These are phyloP conservation scores for Plicaturopsis crispa DNA, from an alignment of 768 basidiomycete species.

Conservation along the genomic window DNA sequence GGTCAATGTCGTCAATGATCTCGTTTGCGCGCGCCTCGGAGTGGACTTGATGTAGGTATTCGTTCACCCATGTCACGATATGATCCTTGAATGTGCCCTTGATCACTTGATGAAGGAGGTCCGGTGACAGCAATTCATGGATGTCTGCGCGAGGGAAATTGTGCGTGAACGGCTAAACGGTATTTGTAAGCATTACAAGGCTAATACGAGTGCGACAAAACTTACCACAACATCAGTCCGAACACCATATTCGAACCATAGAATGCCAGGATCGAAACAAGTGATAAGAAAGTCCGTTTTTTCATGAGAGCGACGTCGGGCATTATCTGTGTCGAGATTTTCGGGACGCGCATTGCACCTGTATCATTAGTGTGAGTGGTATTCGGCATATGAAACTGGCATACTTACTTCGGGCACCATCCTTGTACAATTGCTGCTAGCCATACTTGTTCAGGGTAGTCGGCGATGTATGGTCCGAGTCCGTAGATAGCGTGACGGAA, in stretches of 20 bases:
- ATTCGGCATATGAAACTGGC: background rate
- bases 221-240: slow-evolving; percentile 10
- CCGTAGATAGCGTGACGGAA: slow-evolving; percentile 15
- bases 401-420: slow-evolving; percentile 21
- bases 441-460: slow-evolving; percentile 19
- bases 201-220: background rate
- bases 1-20: slow-evolving; percentile 23
- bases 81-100: slow-evolving; percentile 28
- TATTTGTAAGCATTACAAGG: background rate
- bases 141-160: slow-evolving; percentile 26
- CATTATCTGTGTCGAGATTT: slow-evolving; percentile 7
- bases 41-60: slow-evolving; percentile 13
- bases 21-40: slow-evolving; percentile 7
- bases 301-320: background rate
- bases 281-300: slow-evolving; percentile 3
- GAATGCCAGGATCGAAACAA: background rate
- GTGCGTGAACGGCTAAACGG: slow-evolving; percentile 20
- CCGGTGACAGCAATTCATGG: slow-evolving; percentile 17
- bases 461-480: slow-evolving; percentile 21
- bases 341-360: slow-evolving; percentile 10
- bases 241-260: slow-evolving; percentile 11
- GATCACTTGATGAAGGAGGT: slow-evolving; percentile 26
- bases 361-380: background rate
- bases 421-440: slow-evolving; percentile 16
- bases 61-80: slow-evolving; percentile 21